Conservation (phyloP, 768 basidiomycete species). For the Tylopilus sp. region DNA sequence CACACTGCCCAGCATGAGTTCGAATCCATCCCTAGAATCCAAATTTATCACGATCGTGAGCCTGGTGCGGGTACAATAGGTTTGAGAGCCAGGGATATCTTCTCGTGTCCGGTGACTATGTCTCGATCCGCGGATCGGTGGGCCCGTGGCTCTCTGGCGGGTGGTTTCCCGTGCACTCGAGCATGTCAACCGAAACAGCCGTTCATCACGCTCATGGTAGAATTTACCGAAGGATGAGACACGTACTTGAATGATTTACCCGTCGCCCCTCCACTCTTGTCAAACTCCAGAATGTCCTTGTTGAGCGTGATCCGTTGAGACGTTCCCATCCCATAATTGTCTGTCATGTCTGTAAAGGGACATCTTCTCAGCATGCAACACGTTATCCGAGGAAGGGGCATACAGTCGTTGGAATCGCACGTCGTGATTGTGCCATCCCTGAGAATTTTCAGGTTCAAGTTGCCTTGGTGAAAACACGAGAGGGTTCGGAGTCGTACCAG, state of each 20-base stretch:
- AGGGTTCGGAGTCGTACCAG: conserved; percentile 53
- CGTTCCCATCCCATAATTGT: conserved; percentile 83
- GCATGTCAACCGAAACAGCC: not conserved
- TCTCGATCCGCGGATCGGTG: conserved; percentile 6
- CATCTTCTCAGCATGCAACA: not conserved
- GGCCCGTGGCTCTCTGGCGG: not conserved
- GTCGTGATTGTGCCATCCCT: conserved; percentile 96
- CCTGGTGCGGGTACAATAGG: not conserved
- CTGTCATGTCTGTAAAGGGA: conserved; percentile 65
- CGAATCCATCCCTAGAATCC: conserved; percentile 73
- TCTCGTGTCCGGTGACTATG: not conserved
- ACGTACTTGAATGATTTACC: conserved; percentile 45
- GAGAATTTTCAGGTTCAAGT: conserved; percentile 8
- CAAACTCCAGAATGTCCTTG: conserved; percentile 61
- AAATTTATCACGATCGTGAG: conserved; percentile 20
- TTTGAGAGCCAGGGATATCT: conserved; percentile 2
- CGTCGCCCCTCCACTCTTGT: conserved; percentile 17
- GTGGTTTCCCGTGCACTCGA: not conserved
- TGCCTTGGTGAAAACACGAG: not conserved
- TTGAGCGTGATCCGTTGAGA: conserved; percentile 63
- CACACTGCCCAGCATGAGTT: conserved; percentile 81
- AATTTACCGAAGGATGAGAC: not conserved
- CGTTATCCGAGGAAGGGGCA: conserved; percentile 19
- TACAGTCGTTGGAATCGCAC: conserved; percentile 91
- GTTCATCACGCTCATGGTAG: not conserved